phyloP scores from a whole-genome alignment of 768 basidiomycete genomes.

The Leccinellum rugosiceps region DNA sequence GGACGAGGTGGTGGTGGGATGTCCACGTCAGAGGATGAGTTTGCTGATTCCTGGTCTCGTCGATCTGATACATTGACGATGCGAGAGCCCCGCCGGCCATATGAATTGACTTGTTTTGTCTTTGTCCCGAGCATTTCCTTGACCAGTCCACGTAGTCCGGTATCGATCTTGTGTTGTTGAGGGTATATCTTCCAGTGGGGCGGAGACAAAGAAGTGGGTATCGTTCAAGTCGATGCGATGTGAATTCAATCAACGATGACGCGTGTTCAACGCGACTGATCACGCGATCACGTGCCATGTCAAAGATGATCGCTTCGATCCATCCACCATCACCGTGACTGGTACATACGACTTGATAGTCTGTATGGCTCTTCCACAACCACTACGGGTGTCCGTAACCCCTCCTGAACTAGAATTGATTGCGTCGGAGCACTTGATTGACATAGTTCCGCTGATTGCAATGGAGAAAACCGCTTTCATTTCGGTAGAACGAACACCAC shows the following conservation, averaged over 20 bases:
- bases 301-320: neutral
- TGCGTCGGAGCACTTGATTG: constrained; percentile 78
- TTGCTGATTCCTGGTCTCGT: constrained; percentile 21
- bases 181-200: neutral
- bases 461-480: constrained; percentile 93
- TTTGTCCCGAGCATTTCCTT: constrained; percentile 51
- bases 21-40: constrained; percentile 42
- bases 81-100: constrained; percentile 61
- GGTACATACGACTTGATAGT: no score
- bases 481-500: constrained; percentile 51
- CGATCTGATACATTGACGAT: constrained; percentile 48
- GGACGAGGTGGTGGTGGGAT: constrained; percentile 9
- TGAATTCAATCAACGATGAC: neutral
- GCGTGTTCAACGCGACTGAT: constrained; percentile 12
- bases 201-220: neutral
- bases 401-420: constrained; percentile 88
- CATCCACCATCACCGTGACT: no score
- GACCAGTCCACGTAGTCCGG: neutral
- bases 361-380: constrained; percentile 70
- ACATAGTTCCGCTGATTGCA: constrained; percentile 82
- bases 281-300: constrained; percentile 28
- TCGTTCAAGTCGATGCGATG: neutral
- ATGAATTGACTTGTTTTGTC: constrained; percentile 64
- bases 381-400: constrained; percentile 67
- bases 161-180: neutral